These are phyloP conservation scores for Pistacia atlantica DNA, from an alignment of 345 rosid species.

Conservation along the genomic window DNA sequence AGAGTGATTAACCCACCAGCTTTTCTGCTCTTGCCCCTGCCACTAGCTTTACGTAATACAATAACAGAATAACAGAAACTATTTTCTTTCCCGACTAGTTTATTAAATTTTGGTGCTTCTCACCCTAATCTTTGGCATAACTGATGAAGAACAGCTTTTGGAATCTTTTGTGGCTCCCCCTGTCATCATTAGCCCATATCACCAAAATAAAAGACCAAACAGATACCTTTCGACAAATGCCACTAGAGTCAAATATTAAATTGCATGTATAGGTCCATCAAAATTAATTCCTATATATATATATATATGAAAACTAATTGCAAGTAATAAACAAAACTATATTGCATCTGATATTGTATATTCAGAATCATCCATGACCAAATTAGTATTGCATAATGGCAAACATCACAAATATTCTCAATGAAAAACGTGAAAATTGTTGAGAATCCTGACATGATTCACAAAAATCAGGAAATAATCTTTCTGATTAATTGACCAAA, in stretches of 20 bases:
- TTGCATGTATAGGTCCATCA: neutral
- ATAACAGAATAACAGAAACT: conserved; percentile 63
- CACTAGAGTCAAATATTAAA: neutral
- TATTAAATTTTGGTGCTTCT: conserved; percentile 92
- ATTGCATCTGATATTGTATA: neutral
- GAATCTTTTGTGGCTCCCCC: conserved; percentile 79
- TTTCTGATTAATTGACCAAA: too few species aligned
- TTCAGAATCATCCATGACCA: neutral
- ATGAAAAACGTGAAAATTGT: neutral
- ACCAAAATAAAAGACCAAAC: neutral
- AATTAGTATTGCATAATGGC: neutral
- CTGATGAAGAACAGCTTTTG: conserved; percentile 89
- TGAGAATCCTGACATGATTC: too few species aligned
- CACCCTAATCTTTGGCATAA: conserved; percentile 90
- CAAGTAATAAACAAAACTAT: neutral
- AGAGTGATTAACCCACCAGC: conserved; percentile 83
- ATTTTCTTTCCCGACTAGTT: conserved; percentile 49
- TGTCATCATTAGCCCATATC: conserved; percentile 28
- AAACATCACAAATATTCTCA: neutral
- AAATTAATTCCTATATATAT: too few species aligned
- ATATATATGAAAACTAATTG: conserved; percentile 9
- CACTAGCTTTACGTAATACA: conserved; percentile 84
- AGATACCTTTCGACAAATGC: conserved; percentile 1
- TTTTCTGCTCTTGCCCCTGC: conserved; percentile 89
- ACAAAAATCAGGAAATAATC: too few species aligned